Evolutionary conservation across 2,329 filamentous ascomycete species (phyloP).

Genomic region (Colletotrichum gloeosporioides): DNA sequence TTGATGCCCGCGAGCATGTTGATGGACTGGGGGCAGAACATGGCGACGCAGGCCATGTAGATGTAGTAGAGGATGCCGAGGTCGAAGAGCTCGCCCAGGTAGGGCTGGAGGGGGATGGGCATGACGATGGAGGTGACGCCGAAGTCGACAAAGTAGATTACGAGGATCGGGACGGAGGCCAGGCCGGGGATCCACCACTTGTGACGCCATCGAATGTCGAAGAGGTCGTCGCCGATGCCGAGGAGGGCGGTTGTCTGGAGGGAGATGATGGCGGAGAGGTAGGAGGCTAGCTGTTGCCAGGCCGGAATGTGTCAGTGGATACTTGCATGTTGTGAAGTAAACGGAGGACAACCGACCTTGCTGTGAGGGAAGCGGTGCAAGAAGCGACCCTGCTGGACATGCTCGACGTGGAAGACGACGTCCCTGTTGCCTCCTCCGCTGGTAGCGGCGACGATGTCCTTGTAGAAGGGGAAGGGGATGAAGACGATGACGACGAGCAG

Average conservation of each 20-base stretch:
- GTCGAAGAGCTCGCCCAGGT: constrained; percentile 84
- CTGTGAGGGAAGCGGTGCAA: constrained; percentile 93
- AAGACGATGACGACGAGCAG: constrained; percentile 88
- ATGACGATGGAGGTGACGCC: constrained; percentile 95
- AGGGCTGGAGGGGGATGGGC: constrained; percentile 82
- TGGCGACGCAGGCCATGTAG: constrained; percentile 96
- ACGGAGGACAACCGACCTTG: constrained; percentile 64
- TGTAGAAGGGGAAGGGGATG: constrained; percentile 97
- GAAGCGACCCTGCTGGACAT: constrained; percentile 82
- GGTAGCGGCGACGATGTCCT: constrained; percentile 94
- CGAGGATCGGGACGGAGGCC: constrained; percentile 89
- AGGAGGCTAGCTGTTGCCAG: constrained; percentile 78
- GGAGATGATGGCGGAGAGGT: constrained; percentile 91
- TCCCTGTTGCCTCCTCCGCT: constrained; percentile 93
- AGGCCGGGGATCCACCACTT: constrained; percentile 98
- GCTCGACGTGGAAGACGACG: constrained; percentile 74
- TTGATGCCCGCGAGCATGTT: constrained; percentile 99
- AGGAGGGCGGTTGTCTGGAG: constrained; percentile 90
- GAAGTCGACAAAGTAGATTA: constrained; percentile 98
- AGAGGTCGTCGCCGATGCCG: constrained; percentile 92
- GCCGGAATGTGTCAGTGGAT: not conserved
- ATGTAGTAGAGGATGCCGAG: constrained; percentile 86
- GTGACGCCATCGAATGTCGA: constrained; percentile 98
- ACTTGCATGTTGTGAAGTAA: not conserved
- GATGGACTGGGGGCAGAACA: constrained; percentile 98